These are phyloP conservation scores for Echinochloa phyllopogon DNA, from an alignment of 176 grass and related monocot species.

Conservation along the genomic window DNA sequence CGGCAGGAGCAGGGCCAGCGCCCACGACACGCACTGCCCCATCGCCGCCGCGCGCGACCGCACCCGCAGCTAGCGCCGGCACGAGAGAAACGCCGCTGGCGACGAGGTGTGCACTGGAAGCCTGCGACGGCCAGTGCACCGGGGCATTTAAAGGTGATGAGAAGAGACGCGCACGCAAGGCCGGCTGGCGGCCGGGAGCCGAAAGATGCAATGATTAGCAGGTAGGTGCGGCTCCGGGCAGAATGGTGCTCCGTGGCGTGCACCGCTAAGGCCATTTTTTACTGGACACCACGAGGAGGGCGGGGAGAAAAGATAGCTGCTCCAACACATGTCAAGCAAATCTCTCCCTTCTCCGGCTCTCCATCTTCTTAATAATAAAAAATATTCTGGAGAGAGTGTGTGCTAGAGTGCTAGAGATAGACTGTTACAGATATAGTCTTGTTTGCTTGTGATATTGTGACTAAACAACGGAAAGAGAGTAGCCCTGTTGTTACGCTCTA, in stretches of 20 bases:
- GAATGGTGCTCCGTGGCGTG: not conserved
- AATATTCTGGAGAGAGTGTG: not conserved
- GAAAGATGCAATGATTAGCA: conserved; percentile 47
- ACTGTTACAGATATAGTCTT: not conserved
- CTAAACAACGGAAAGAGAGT: not conserved
- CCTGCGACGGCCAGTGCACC: not conserved
- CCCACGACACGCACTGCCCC: conserved; percentile 44
- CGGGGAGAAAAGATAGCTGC: not conserved
- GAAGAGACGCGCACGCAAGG: not conserved
- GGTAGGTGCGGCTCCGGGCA: not conserved
- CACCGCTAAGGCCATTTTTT: not conserved
- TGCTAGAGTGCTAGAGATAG: not conserved
- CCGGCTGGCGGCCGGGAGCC: conserved; percentile 14
- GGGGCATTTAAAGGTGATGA: conserved; percentile 18
- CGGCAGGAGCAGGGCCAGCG: conserved; percentile 67
- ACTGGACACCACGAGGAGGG: not conserved
- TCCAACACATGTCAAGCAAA: not conserved
- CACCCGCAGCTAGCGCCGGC: too few species aligned
- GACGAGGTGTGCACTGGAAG: not conserved
- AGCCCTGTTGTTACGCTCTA: not conserved
- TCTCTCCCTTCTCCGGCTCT: not conserved
- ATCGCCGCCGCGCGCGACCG: too few species aligned
- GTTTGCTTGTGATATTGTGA: not conserved
- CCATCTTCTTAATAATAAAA: not conserved
- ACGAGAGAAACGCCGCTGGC: too few species aligned